These are phyloP conservation scores for Yamadazyma ubonensis DNA, from an alignment of 805 yeast species.

Conservation along the genomic window DNA sequence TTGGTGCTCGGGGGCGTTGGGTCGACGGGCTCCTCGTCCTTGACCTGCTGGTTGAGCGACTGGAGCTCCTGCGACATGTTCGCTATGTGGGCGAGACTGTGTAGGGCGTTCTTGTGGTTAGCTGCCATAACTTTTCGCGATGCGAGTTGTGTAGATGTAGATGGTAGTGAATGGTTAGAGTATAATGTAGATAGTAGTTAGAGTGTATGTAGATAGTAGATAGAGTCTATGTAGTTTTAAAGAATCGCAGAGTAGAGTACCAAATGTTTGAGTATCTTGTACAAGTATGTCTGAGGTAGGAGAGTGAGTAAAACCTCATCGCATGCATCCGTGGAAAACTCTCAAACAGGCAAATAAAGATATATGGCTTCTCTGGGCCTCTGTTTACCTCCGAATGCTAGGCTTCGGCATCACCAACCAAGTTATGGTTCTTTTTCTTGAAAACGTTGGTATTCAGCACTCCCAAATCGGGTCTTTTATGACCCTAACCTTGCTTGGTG, in stretches of 20 bases:
- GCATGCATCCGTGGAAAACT: slow-evolving; percentile 20
- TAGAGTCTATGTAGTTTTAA: too few species aligned
- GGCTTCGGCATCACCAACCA: slow-evolving; percentile 82
- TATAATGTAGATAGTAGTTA: too few species aligned
- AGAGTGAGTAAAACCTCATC: too few species aligned
- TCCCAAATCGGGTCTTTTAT: slow-evolving; percentile 70
- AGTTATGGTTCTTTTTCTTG: slow-evolving; percentile 66
- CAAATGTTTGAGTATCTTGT: too few species aligned
- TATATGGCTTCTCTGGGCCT: slow-evolving; percentile 60
- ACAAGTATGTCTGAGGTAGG: too few species aligned
- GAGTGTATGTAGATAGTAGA: too few species aligned
- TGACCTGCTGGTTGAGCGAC: slow-evolving; percentile 26
- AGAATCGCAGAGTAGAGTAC: too few species aligned
- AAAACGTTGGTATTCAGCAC: slow-evolving; percentile 53
- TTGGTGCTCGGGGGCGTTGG: slow-evolving; percentile 3
- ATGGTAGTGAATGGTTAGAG: not conserved
- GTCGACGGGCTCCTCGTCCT: slow-evolving; percentile 14
- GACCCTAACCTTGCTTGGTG: slow-evolving; percentile 80
- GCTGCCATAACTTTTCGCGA: slow-evolving; percentile 8
- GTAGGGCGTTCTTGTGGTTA: slow-evolving; percentile 27
- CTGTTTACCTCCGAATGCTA: slow-evolving; percentile 67
- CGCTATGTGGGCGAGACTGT: slow-evolving; percentile 43
- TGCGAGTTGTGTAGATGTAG: slow-evolving; percentile 7
- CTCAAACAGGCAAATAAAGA: slow-evolving; percentile 47
- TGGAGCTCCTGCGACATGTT: slow-evolving; percentile 43